These are phyloP conservation scores for Sporobolomyces pararoseus DNA, from an alignment of 768 basidiomycete genomes.

Conservation along the genomic window DNA sequence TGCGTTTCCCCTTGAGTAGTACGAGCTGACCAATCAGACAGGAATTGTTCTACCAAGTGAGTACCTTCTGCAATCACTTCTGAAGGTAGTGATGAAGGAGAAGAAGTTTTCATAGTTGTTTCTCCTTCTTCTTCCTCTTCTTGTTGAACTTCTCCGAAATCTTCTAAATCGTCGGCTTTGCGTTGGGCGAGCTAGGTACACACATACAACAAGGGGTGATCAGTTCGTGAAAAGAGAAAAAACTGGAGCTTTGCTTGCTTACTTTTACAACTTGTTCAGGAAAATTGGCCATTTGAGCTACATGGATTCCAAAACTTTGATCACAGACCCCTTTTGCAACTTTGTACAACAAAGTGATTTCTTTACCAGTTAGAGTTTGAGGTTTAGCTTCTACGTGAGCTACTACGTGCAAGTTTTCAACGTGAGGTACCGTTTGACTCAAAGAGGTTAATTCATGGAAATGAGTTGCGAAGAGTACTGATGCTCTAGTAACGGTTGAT, in stretches of 20 bases:
- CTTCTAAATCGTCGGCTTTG: slow-evolving; percentile 86
- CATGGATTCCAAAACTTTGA: slow-evolving; percentile 97
- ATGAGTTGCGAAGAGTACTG: slow-evolving; percentile 91
- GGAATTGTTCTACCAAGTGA: slow-evolving; percentile 70
- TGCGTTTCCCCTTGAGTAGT: slow-evolving; percentile 54
- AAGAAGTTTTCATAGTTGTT: neutral
- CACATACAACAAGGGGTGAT: neutral
- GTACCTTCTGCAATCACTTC: slow-evolving; percentile 74
- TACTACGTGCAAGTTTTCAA: slow-evolving; percentile 92
- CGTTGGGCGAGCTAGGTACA: slow-evolving; percentile 82
- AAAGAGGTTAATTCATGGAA: slow-evolving; percentile 95
- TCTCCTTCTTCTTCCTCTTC: neutral
- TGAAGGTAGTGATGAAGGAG: slow-evolving; percentile 42
- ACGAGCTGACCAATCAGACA: slow-evolving; percentile 62
- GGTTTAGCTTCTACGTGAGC: slow-evolving; percentile 71
- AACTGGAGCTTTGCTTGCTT: slow-evolving; percentile 40
- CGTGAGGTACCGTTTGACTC: slow-evolving; percentile 76
- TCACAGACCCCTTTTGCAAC: slow-evolving; percentile 82
- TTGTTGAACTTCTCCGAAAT: slow-evolving; percentile 60
- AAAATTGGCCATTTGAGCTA: slow-evolving; percentile 95
- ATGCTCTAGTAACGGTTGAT: slow-evolving; percentile 83
- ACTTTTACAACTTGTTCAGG: slow-evolving; percentile 89
- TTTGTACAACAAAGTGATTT: slow-evolving; percentile 76
- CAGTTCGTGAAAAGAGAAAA: neutral
- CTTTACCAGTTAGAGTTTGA: slow-evolving; percentile 53